Evolutionary conservation across 345 rosid species (phyloP), one percentile per base, ranked within the genome.

Genomic region (Citrus unshiu): DNA sequence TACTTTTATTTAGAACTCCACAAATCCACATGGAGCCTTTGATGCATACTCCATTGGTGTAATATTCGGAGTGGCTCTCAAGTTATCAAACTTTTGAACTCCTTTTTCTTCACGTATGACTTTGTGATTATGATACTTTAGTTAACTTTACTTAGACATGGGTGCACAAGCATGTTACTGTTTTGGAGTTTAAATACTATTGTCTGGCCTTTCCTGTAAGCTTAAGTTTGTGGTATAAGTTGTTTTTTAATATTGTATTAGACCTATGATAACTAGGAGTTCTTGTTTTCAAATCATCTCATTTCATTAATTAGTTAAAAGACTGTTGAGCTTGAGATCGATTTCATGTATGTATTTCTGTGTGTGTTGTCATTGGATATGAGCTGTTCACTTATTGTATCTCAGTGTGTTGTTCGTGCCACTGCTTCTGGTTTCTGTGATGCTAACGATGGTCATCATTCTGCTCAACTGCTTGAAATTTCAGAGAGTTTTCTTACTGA

Each of bases 351-450:
- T 62, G 39, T 30, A 35, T 30, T 30, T 63, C 14, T 12, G 13
- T 70, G 60, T 57, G 59, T 69, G 72, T 46, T 22, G 62, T 51
- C 34, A 49, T 73, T 60, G 63, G 73, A 67, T 59, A 49, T 77
- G 51, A 71, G 61, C 39, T 74, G 43, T 79, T 78, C 37, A 65
- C 74, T 78, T 72, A 65, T 87, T 83, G 72, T 74, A 77, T 72
- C 70, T 75, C 89, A 92, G 99, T 95, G 99, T 75, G 81, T 83
- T 73, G 90, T 95, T 64, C 97, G 93, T 81, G 95, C 95, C 78
- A 81, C 93, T 64, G 90, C 88, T 85, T 60, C 81, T 74, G 91
- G 92, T 78, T 81, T 91, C 77, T 82, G 77, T 77, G 87, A 79
- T 85, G 74, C 88, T 51, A 54, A 75, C 3, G 86, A 70, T 74